Base-by-base conservation (phyloP, 805 yeast species). In the Allodekkera sacchari region DNA sequence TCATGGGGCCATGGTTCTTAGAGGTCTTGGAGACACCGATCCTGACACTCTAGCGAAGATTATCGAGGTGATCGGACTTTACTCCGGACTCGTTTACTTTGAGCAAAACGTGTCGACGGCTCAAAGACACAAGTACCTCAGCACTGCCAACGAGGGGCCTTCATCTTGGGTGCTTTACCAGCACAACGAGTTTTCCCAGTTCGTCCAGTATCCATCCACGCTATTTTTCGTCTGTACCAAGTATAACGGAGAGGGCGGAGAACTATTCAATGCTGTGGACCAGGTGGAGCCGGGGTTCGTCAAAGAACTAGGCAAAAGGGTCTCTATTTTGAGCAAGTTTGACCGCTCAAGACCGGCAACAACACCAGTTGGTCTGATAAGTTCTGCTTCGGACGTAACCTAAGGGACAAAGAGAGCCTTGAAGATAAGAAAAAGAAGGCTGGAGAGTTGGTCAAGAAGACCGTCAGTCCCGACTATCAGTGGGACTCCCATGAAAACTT, bases 141-240 rank as follows among this genome's bases (percentile, higher is more conserved):
- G 41, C 23, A 55, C 60, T 8, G 63, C 63, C 14, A 53, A 54
- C 27, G 61, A 53, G 37, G 55, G 60, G 2, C 51, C 57, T 5
- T 34, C 52, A 3, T 34, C 35, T 9, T 32, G 31, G 8, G 25
- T 29, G 14, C 32, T 58, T 12, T 41, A 39, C 27, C 61, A 56
- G 31, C 63, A 57, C 38, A 55, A 54, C 32, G 62, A 57, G 27
- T 57, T 48, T 32, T 51, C 60, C 2, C 33, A 61, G 26, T 58
- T 53, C 31, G 39, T 36, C 7, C 37, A 39, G 17, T 53, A 35
- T 27, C 63, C 63, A 8, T 37, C 44, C 3, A 51, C 37, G 4
- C 35, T 53, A 21, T 42, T 41, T 25, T 54, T 54, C 27, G 42
- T 44, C 3, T 52, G 56, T 25, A 18, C 32, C 11, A 42, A 40